Evolutionary conservation across 2,329 filamentous ascomycete species (phyloP).

Genomic region (Xylaria hypoxylon): DNA sequence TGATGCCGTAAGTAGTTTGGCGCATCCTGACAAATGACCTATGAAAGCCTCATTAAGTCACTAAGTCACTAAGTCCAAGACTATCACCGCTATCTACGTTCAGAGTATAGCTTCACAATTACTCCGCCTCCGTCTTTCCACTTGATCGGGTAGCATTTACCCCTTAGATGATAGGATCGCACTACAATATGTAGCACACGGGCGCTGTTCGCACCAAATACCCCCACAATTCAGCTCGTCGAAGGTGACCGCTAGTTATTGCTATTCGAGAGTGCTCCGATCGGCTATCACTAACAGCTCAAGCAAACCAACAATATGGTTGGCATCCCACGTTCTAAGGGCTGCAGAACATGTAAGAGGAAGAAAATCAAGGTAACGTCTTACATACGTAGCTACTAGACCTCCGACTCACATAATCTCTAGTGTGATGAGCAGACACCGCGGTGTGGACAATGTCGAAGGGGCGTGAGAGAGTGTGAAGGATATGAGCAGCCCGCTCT

Average conservation of each 20-base stretch:
- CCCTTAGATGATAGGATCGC: neutral
- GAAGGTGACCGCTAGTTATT: neutral
- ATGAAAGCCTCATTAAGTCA: neutral
- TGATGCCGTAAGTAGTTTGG: neutral
- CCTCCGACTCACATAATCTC: neutral
- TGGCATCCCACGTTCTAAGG: slow-evolving; percentile 40
- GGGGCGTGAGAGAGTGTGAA: slow-evolving; percentile 39
- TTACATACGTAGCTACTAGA: neutral
- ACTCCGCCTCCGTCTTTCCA: no score
- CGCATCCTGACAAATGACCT: slow-evolving; percentile 1
- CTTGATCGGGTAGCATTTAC: neutral
- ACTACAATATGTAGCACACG: neutral
- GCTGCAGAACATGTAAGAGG: slow-evolving; percentile 40
- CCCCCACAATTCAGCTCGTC: neutral
- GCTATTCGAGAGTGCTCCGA: neutral
- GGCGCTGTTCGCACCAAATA: neutral
- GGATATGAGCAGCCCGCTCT: slow-evolving; percentile 36
- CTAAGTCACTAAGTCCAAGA: no score
- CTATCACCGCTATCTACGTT: no score
- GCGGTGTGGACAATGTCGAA: slow-evolving; percentile 41
- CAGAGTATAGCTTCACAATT: no score
- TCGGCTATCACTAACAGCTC: neutral
- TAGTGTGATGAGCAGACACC: slow-evolving; percentile 42
- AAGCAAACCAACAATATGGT: slow-evolving; percentile 32
- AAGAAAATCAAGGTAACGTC: slow-evolving; percentile 43